phyloP scores from a whole-genome alignment of 2,329 filamentous ascomycete genomes.

The Anisogramma anomala region DNA sequence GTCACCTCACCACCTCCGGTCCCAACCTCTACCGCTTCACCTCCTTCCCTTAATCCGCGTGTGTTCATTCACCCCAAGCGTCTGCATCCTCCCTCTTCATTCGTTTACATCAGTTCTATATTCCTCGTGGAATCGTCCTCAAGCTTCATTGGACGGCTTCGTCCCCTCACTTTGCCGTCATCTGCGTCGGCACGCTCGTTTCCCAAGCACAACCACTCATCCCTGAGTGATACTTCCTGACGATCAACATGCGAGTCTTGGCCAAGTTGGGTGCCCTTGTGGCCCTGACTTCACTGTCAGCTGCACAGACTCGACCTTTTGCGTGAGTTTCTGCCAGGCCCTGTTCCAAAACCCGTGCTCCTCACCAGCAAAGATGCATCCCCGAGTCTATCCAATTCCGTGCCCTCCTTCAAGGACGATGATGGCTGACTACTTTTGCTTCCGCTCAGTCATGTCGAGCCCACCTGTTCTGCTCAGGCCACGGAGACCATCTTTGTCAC shows the following conservation, averaged over 20 bases:
- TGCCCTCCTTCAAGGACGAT: no score
- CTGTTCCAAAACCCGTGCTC: neutral
- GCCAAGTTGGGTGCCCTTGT: slow-evolving; percentile 26
- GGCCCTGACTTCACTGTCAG: slow-evolving; percentile 25
- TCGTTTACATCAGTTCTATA: slow-evolving; percentile 7
- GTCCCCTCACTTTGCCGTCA: neutral
- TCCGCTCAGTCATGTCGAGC: slow-evolving; percentile 7
- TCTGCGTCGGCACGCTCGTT: neutral
- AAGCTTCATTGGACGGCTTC: neutral
- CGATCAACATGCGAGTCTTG: slow-evolving; percentile 28
- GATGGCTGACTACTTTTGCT: neutral
- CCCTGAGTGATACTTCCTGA: neutral
- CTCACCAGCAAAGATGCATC: no score
- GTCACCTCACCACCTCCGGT: neutral
- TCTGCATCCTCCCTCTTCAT: slow-evolving; percentile 6
- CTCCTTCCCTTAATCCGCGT: neutral
- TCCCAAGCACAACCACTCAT: neutral
- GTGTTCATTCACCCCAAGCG: neutral
- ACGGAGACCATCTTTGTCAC: slow-evolving; percentile 39
- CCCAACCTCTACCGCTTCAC: neutral
- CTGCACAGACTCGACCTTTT: slow-evolving; percentile 23
- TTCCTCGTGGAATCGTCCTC: neutral
- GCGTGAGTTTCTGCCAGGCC: slow-evolving; percentile 21
- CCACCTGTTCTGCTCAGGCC: slow-evolving; percentile 28
- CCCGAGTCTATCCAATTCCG: no score